phyloP scores from a whole-genome alignment of 1,284 basidiomycete genomes.

The Trichosporon ovoides region DNA sequence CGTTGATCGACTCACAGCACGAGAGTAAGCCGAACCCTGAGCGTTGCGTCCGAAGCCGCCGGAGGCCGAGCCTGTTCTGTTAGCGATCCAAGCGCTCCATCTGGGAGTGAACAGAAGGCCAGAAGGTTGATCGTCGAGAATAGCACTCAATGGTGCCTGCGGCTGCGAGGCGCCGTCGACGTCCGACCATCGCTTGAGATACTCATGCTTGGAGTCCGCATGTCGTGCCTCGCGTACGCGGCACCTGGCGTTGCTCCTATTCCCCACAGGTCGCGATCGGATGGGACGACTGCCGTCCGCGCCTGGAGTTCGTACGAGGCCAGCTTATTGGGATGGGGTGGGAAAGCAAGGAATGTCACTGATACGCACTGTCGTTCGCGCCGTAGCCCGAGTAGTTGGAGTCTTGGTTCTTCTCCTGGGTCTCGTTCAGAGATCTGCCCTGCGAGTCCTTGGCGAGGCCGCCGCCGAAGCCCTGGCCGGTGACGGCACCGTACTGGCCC shows the following conservation, averaged over 20 bases:
- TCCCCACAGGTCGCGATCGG: no score
- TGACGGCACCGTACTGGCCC: slow-evolving; percentile 12
- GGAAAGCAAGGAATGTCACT: background rate
- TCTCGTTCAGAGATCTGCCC: slow-evolving; percentile 9
- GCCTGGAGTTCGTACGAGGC: no score
- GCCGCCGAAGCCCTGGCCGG: slow-evolving; percentile 12
- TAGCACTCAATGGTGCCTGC: no score
- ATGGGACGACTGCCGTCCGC: no score
- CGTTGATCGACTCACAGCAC: slow-evolving; percentile 19
- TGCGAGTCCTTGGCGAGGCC: slow-evolving; percentile 14
- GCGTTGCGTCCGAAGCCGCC: slow-evolving; percentile 41
- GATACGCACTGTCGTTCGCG: slow-evolving; percentile 31
- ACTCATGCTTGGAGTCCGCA: no score
- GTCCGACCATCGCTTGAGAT: no score
- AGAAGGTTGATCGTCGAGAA: no score
- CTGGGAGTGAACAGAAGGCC: background rate
- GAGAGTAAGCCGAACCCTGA: slow-evolving; percentile 37
- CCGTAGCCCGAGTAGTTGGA: slow-evolving; percentile 30
- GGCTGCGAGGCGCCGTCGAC: no score
- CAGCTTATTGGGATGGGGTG: no score
- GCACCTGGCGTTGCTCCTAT: no score
- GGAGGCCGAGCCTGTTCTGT: slow-evolving; percentile 29
- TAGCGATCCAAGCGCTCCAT: background rate
- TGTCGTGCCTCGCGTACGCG: no score
- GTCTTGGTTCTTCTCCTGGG: slow-evolving; percentile 2